Evolutionary conservation across 2,329 filamentous ascomycete genomes (phyloP), one percentile per base, ranked within the genome.

Genomic region (Phialophora chinensis): DNA sequence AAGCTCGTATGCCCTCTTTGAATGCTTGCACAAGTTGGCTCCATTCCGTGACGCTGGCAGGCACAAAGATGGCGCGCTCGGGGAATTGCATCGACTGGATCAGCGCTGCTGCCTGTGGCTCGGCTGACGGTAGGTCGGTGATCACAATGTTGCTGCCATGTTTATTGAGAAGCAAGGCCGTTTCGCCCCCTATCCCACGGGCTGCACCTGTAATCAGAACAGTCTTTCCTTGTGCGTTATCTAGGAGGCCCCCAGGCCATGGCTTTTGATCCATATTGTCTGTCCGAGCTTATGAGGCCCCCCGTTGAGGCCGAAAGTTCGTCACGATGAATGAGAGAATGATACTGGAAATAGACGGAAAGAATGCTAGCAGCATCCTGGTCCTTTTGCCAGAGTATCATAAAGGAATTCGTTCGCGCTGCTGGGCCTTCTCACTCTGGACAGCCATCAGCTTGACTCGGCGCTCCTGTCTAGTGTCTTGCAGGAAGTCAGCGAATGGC

Each of bases 201-300:
- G 79, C 81, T n/a, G 79, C 79, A 25, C 80, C 80, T 0, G 80
- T 82, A 14, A 82, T 74, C 57, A 81, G 66, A 47, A 79, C 80
- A 54, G 79, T 81, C 67, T 77, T 76, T 44, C 79, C 79, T n/a
- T 66, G 44, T 14, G 44, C 44, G 14, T 11, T 14, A 14, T 49
- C 44, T 10, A 49, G 44, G 20, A 49, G 44, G 14, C 11, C 20
- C n/a, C 20, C 2, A 49, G 44, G 14, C 44, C 44, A 49, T 14
- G 44, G n/a, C 14, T 4, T 49, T 49, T 49, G 44, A 49, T 49
- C 1, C 44, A 49, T 49, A 25, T 25, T 25, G 23, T 25, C 23
- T 25, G 23, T 25, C 23, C 23, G 23, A 25, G 23, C 23, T 25
- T 25, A 25, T 25, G 2, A 25, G 23, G 1, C 23, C 23, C 1